These are phyloP conservation scores for Trichoderma koningiopsis DNA, from an alignment of 2,329 filamentous ascomycete genomes.

Conservation along the genomic window DNA sequence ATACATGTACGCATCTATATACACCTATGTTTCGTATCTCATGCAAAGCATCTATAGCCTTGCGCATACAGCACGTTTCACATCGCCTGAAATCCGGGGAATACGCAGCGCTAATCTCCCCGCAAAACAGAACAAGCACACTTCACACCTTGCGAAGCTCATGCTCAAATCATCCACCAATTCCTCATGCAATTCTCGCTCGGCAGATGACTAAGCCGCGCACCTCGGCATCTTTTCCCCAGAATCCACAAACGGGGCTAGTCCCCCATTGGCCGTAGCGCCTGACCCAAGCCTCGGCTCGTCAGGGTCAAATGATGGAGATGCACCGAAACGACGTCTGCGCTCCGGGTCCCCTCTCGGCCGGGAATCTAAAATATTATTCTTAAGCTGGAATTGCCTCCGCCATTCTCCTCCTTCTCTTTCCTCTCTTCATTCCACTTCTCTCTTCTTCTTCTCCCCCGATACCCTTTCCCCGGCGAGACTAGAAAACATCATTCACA, in stretches of 20 bases:
- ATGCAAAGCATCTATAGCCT: not conserved
- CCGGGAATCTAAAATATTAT: constrained; percentile 18
- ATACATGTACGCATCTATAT: not conserved
- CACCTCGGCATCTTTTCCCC: constrained; percentile 26
- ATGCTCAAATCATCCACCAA: not conserved
- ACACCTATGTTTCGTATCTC: not conserved
- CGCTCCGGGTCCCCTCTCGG: constrained; percentile 23
- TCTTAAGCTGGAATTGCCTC: not conserved
- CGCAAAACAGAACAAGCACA: not conserved
- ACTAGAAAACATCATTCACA: constrained; percentile 33
- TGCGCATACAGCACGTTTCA: not conserved
- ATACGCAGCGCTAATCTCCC: not conserved
- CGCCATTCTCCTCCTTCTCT: not conserved
- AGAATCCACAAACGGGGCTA: constrained; percentile 14
- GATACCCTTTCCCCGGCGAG: constrained; percentile 29
- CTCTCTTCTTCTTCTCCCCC: constrained; percentile 3
- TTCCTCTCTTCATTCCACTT: not conserved
- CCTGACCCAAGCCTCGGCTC: constrained; percentile 26
- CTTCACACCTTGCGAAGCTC: not conserved
- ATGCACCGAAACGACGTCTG: constrained; percentile 8
- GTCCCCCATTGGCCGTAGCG: not conserved
- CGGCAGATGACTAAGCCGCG: constrained; percentile 5
- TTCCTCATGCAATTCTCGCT: not conserved
- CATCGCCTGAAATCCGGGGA: not conserved
- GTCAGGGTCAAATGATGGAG: constrained; percentile 14